Evolutionary conservation across 2,329 filamentous ascomycete species (phyloP).

Genomic region (Capronia epimyces): DNA sequence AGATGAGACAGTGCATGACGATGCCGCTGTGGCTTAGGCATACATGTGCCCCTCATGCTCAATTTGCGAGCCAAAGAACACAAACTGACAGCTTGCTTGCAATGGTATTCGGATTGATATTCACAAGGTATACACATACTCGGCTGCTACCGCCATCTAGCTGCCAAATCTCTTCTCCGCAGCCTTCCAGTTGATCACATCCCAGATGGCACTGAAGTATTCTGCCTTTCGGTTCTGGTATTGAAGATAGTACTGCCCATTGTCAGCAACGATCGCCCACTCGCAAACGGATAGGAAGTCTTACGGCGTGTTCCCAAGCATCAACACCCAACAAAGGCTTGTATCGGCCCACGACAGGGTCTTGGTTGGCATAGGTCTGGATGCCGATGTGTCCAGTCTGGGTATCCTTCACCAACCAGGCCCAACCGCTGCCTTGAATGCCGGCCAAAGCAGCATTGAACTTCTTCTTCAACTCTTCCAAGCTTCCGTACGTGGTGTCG

Average conservation of each 20-base stretch:
- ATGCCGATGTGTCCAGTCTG: slow-evolving; percentile 54
- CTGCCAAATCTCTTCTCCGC: slow-evolving; percentile 62
- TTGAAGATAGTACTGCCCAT: slow-evolving; percentile 56
- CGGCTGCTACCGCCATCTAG: slow-evolving; percentile 3
- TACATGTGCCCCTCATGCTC: background rate
- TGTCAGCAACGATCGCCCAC: background rate
- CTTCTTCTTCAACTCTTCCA: slow-evolving; percentile 57
- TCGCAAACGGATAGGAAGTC: slow-evolving; percentile 4
- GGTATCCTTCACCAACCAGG: slow-evolving; percentile 58
- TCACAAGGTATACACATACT: slow-evolving; percentile 7
- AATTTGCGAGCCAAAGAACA: background rate
- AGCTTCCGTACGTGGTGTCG: slow-evolving; percentile 53
- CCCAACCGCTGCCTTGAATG: slow-evolving; percentile 62
- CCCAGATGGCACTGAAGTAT: slow-evolving; percentile 91
- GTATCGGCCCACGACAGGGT: slow-evolving; percentile 78
- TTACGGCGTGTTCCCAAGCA: slow-evolving; percentile 81
- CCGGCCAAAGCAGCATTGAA: slow-evolving; percentile 60
- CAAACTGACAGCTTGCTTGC: background rate
- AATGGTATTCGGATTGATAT: background rate
- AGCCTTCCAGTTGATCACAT: slow-evolving; percentile 92
- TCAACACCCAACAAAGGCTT: slow-evolving; percentile 81
- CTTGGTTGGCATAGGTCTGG: slow-evolving; percentile 74
- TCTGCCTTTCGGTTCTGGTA: slow-evolving; percentile 97
- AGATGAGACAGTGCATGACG: background rate
- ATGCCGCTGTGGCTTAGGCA: no score